Percentiles rank a stretch among this genome's conserved stretches.
Evolutionary conservation across 2,329 filamentous ascomycete species (phyloP).

Genomic region (Alternaria sp.): DNA sequence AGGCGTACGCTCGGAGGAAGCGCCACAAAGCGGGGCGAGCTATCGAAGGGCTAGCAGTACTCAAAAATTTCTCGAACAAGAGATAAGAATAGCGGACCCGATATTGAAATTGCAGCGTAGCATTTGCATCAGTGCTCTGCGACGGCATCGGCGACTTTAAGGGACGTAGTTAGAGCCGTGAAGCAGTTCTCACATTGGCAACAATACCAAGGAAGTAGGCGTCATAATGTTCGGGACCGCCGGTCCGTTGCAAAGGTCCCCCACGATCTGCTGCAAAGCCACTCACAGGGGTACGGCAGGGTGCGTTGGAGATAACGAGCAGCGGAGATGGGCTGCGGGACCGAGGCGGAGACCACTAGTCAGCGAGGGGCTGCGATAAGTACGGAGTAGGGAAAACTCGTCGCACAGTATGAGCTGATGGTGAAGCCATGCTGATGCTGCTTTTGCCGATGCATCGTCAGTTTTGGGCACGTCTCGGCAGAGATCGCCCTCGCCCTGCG

Average conservation of each 20-base stretch:
- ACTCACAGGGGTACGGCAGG: slow-evolving; percentile 32
- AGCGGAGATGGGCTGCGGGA: slow-evolving; percentile 22
- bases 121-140: slow-evolving; percentile 6
- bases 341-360: slow-evolving; percentile 12
- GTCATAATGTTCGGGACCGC: slow-evolving; percentile 25
- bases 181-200: slow-evolving; percentile 7
- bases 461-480: slow-evolving; percentile 13
- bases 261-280: slow-evolving; percentile 33
- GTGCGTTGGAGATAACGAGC: slow-evolving; percentile 21
- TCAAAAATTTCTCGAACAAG: slow-evolving; percentile 31
- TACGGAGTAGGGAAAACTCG: slow-evolving; percentile 10
- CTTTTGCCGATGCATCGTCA: slow-evolving; percentile 14
- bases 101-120: slow-evolving; percentile 3
- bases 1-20: slow-evolving; percentile 33
- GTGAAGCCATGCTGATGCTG: slow-evolving; percentile 1
- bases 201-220: slow-evolving; percentile 13
- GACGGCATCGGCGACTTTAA: not conserved
- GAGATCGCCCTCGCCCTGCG: slow-evolving; percentile 15
- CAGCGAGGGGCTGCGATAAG: slow-evolving; percentile 14
- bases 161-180: not conserved
- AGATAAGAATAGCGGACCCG: slow-evolving; percentile 38
- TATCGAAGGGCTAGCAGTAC: slow-evolving; percentile 28
- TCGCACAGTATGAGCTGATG: slow-evolving; percentile 15
- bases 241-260: slow-evolving; percentile 28
- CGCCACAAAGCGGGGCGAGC: slow-evolving; percentile 32